A percentile compares a stretch with the other conserved stretches of the same genome.
Conservation (phyloP, 2,329 filamentous ascomycete species). For the Fusarium paranaense region DNA sequence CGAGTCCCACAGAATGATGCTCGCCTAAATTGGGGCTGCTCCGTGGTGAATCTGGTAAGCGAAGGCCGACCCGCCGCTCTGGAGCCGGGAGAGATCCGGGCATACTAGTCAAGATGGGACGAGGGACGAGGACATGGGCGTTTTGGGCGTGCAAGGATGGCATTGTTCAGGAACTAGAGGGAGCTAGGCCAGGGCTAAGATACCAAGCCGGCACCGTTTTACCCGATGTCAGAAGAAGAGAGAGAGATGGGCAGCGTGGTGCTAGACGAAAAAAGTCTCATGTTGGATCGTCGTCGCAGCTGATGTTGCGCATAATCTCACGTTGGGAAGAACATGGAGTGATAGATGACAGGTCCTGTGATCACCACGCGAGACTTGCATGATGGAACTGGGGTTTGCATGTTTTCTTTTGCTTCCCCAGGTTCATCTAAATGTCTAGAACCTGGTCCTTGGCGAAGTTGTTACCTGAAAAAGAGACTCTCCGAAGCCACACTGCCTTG, state of each 20-base stretch:
- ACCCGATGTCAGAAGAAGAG: background rate
- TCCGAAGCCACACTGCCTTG: background rate
- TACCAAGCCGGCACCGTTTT: background rate
- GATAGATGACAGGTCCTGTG: background rate
- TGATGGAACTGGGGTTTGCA: background rate
- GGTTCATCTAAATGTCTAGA: background rate
- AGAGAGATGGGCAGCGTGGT: background rate
- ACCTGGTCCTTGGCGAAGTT: background rate
- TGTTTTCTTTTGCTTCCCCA: background rate
- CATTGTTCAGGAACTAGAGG: background rate
- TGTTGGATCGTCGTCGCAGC: background rate
- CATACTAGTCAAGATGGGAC: background rate
- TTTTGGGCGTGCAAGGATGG: background rate
- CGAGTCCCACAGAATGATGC: background rate
- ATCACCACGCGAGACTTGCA: background rate
- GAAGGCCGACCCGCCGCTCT: background rate
- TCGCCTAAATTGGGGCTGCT: background rate
- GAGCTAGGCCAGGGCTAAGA: background rate
- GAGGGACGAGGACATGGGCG: background rate
- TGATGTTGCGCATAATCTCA: background rate
- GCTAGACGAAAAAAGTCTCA: background rate
- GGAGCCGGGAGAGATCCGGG: slow-evolving; percentile 3
- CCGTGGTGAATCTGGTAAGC: background rate
- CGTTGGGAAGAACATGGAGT: background rate
- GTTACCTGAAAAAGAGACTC: background rate